Percentiles rank a stretch among this genome's conserved stretches.
Evolutionary conservation across 2,329 filamentous ascomycete genomes (phyloP).

Genomic region (Trichoderma polysporum): DNA sequence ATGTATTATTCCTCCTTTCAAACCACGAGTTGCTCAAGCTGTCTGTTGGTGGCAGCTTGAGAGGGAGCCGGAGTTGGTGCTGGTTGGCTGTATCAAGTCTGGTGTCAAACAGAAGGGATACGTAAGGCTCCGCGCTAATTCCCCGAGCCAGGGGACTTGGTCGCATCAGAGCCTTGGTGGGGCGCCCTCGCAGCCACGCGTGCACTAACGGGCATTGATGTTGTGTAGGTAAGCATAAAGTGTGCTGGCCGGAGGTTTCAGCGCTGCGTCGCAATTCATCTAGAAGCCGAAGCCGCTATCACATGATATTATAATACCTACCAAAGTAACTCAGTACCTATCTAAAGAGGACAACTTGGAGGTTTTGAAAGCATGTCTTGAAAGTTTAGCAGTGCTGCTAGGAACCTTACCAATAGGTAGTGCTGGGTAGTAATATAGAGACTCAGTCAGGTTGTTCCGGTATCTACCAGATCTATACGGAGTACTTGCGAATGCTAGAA

Average conservation of each 20-base stretch:
- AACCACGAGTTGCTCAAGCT: background rate
- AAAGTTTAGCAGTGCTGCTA: background rate
- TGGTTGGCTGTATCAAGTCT: constrained; percentile 1
- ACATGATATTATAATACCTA: too few relatives aligned
- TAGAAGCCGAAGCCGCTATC: background rate
- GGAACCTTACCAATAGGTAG: too few relatives aligned
- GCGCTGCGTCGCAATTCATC: background rate
- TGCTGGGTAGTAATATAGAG: too few relatives aligned
- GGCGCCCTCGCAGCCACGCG: constrained; percentile 16
- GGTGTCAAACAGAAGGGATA: constrained; percentile 16
- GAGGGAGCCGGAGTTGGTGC: background rate
- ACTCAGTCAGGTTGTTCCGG: too few relatives aligned
- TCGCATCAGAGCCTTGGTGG: constrained; percentile 11
- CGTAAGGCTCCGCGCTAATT: constrained; percentile 17
- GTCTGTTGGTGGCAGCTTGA: background rate
- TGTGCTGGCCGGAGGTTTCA: background rate
- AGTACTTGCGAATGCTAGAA: background rate
- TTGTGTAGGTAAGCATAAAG: background rate
- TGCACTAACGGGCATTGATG: background rate
- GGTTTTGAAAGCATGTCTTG: background rate
- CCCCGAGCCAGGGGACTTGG: constrained; percentile 8
- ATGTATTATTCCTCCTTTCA: background rate
- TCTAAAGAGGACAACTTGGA: background rate
- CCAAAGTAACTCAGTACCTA: background rate
- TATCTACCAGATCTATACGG: too few relatives aligned